Conservation (phyloP, 352 stramenopile genomes). For the Phytophthora chlamydospora region DNA sequence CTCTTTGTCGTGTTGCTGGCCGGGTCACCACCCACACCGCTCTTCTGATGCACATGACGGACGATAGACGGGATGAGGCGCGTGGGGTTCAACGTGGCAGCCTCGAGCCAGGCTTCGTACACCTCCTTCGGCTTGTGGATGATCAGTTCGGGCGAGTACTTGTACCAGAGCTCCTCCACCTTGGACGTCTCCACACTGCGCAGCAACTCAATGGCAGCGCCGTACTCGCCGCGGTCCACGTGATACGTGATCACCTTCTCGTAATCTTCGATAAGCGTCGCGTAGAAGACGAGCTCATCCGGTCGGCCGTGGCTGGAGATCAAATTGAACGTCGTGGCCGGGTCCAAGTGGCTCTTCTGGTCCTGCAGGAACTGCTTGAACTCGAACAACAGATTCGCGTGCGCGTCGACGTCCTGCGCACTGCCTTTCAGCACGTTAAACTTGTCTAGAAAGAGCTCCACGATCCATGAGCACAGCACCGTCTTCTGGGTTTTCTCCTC, state of each 20-base stretch:
- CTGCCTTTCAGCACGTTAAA: slow-evolving; percentile 88
- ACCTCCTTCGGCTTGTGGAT: slow-evolving; percentile 91
- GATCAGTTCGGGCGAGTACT: slow-evolving; percentile 94
- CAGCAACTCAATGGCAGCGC: slow-evolving; percentile 88
- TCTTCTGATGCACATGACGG: slow-evolving; percentile 88
- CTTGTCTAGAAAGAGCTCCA: slow-evolving; percentile 93
- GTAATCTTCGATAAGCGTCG: slow-evolving; percentile 93
- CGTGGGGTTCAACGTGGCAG: slow-evolving; percentile 89
- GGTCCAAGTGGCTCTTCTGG: slow-evolving; percentile 86
- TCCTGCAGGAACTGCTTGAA: slow-evolving; percentile 94
- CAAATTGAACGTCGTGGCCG: slow-evolving; percentile 91
- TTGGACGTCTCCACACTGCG: slow-evolving; percentile 89
- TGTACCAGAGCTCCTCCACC: slow-evolving; percentile 94
- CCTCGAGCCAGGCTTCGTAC: slow-evolving; percentile 92
- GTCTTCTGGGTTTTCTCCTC: slow-evolving; percentile 93
- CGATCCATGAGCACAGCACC: slow-evolving; percentile 93
- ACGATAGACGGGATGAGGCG: slow-evolving; percentile 94
- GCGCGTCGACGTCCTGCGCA: slow-evolving; percentile 84
- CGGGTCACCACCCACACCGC: slow-evolving; percentile 16
- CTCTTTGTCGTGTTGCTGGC: slow-evolving; percentile 49
- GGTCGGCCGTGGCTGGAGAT: slow-evolving; percentile 92
- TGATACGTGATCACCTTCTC: slow-evolving; percentile 94
- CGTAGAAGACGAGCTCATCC: slow-evolving; percentile 93
- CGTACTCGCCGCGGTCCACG: slow-evolving; percentile 90
- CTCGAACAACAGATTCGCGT: slow-evolving; percentile 88